Conservation (phyloP, 345 rosid genomes). For the Dimocarpus longan region DNA sequence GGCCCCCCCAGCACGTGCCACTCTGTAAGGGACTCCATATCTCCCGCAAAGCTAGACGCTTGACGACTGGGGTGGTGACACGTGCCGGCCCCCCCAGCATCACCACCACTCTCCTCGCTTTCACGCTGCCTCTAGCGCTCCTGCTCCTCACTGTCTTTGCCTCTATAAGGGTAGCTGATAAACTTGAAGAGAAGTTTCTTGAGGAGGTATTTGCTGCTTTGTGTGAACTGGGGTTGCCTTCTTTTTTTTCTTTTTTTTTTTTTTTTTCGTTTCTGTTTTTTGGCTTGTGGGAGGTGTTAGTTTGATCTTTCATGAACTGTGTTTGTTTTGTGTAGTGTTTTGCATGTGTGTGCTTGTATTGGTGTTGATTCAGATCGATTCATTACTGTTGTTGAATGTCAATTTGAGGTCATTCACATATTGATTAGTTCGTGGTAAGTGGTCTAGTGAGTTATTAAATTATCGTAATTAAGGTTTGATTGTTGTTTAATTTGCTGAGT, state of each 20-base stretch:
- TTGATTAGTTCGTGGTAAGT: neutral
- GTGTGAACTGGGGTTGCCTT: neutral
- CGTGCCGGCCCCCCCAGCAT: slow-evolving; percentile 69
- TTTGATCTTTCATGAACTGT: neutral
- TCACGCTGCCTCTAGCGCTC: slow-evolving; percentile 71
- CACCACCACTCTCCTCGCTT: slow-evolving; percentile 62
- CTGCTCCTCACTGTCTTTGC: slow-evolving; percentile 65
- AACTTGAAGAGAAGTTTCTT: slow-evolving; percentile 66
- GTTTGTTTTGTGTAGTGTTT: neutral
- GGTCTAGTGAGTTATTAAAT: neutral
- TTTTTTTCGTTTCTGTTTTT: neutral
- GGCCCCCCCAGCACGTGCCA: slow-evolving; percentile 7
- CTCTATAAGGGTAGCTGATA: slow-evolving; percentile 65
- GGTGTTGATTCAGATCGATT: too few species aligned
- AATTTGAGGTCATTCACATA: neutral
- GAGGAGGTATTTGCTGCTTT: slow-evolving; percentile 58
- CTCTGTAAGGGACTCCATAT: slow-evolving; percentile 18
- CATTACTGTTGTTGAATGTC: neutral
- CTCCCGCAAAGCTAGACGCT: slow-evolving; percentile 35
- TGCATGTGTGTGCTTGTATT: neutral
- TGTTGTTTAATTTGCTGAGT: neutral
- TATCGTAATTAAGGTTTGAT: neutral
- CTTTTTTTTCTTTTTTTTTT: neutral
- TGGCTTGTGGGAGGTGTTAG: neutral
- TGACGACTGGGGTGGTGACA: slow-evolving; percentile 39